Base-by-base conservation (phyloP, 2,329 filamentous ascomycete species). In the Aspergillus costaricaensis region DNA sequence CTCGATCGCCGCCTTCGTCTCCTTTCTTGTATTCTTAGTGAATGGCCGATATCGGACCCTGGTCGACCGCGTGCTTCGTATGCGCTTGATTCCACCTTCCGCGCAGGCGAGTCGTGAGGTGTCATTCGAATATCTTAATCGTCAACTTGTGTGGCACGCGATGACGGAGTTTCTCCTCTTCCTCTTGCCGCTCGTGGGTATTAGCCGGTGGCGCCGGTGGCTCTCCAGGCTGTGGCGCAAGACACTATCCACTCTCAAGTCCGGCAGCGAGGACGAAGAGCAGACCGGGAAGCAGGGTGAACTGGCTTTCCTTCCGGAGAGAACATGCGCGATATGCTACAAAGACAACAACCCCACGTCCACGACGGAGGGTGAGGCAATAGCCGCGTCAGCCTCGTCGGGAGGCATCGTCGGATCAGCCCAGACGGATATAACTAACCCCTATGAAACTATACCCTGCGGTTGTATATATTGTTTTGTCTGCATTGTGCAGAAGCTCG, bases 101-200 rank as follows among this genome's bases (percentile, higher is more conserved):
- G 92, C 86, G 71, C 91, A 96, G 73, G 90, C 96, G 65, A 91
- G 87, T 73, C 86, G 94, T 32, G 92, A 98, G 76, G 93, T 99
- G 25, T 96, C 91, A 1, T 98, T 99, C 73, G 95, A 99, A 78
- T 98, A 97, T 71, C 86, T 98, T 53, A 99, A 99, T 75, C 88
- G 95, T 51, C 95, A 99, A 78, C 86, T 99, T 10, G 95, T 99
- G 39, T 99, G 95, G 95, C 95, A 99, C 77, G 95, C 95, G n/a
- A 96, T 99, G 71, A 99, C 95, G 25, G 95, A 99, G 75, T 99
- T 99, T 70, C 82, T 99, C n/a, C 85, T 99, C 32, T 99, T 98
- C 75, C 85, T 98, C 17, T 83, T 99, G n/a, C 95, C 95, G 0
- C 84, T 99, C n/a, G 91, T 99, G 44, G 95, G 95, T 55, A 94